A percentile compares a stretch with the other conserved stretches of the same genome.
phyloP scores from a whole-genome alignment of 345 rosid genomes.

The Toxicodendron radicans region DNA sequence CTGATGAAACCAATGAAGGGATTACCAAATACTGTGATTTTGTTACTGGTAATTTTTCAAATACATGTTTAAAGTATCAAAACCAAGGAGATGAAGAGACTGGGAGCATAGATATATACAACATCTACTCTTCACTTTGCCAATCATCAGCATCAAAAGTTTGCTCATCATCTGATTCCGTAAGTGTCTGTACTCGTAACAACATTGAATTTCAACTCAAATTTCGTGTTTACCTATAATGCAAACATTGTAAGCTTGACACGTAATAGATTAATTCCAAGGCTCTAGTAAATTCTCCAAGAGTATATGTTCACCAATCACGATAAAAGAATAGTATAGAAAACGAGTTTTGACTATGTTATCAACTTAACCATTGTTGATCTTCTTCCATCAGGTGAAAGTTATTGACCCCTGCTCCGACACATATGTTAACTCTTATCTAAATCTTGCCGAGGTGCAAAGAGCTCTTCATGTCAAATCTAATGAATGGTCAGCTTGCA shows the following conservation, averaged over 20 bases:
- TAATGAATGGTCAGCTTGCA: conserved; percentile 40
- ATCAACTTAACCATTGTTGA: not conserved
- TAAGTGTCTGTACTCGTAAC: conserved; percentile 15
- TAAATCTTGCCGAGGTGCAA: conserved; percentile 47
- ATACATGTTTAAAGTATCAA: conserved; percentile 16
- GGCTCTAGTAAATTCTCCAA: too few relatives aligned
- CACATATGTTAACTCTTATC: conserved; percentile 31
- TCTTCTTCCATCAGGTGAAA: conserved; percentile 23
- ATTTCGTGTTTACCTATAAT: too few relatives aligned
- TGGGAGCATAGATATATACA: conserved; percentile 31
- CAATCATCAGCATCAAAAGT: not conserved
- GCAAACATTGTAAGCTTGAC: too few relatives aligned
- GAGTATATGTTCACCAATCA: too few relatives aligned
- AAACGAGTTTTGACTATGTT: too few relatives aligned
- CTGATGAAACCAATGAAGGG: conserved; percentile 42
- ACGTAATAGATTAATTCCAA: too few relatives aligned
- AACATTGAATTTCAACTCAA: too few relatives aligned
- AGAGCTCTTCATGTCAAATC: conserved; percentile 42
- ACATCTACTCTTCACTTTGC: conserved; percentile 49
- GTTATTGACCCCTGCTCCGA: conserved; percentile 48
- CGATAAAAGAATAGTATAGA: too few relatives aligned
- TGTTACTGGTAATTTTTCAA: conserved; percentile 12
- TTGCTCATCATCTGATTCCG: conserved; percentile 15
- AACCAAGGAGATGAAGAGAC: conserved; percentile 6
- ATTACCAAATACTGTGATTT: conserved; percentile 38